Base-by-base conservation (phyloP, 2,329 filamentous ascomycete genomes). In the Pestalotiopsis sp. region DNA sequence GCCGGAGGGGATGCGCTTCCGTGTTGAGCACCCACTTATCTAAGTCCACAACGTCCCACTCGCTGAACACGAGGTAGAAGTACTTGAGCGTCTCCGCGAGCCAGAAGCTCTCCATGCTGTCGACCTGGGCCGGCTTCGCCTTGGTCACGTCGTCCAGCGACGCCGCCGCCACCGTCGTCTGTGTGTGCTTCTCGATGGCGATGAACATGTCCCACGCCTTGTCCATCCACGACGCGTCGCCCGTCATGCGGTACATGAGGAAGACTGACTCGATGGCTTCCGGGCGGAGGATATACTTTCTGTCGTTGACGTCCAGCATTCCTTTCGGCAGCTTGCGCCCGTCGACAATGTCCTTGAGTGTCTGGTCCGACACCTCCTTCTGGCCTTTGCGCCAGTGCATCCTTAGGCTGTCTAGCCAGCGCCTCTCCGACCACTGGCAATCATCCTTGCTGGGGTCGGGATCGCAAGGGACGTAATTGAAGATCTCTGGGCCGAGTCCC, bases 221-320 rank as follows among this genome's bases (percentile, higher is more conserved):
- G 68, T 91, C 86, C 74, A 88, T 88, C 85, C 89, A 91, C 62
- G 83, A 80, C 1, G 82, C 72, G 70, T 92, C 88, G 30, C 91
- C 92, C 0, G 91, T 94, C 68, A 93, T 83, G 67, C 92, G 87
- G 77, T 91, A 93, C 83, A 95, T 88, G 75, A 93, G 87, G 78
- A 93, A 95, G 4, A 96, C 87, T 14, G 89, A 92, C 81, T 95
- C 92, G 66, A 95, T 93, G 2, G 92, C 92, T 79, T 95, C 92
- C 22, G 92, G 92, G 67, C 90, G 86, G 58, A 93, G 82, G 38
- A 92, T 87, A 74, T 92, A 93, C 66, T 84, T 84, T 55, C 81
- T 78, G 67, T 90, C 86, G 56, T 80, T 77, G 60, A 91, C 83
- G 20, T 81, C 80, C 2, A 84, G 81, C 75, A 91, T 87, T 22